Percentiles rank a stretch among this genome's conserved stretches.
Evolutionary conservation across 2,329 filamentous ascomycete species (phyloP).

Genomic region (Pestalotiopsis sp.): DNA sequence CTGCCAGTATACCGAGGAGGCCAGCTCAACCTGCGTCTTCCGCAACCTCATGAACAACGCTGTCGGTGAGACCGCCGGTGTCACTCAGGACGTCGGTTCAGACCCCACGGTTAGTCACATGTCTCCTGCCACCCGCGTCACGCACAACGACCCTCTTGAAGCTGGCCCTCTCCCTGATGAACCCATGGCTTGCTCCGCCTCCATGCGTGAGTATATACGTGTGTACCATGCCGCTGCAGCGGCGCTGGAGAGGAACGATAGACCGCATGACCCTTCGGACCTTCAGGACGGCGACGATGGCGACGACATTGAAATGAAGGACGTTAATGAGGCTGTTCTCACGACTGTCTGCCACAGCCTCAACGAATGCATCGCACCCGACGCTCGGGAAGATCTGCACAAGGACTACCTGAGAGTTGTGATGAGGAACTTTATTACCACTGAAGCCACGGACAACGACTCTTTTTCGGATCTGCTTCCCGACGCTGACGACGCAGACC

Average conservation of each 20-base stretch:
- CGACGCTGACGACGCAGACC: constrained; percentile 26
- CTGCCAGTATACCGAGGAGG: constrained; percentile 87
- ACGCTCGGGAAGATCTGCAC: too few relatives aligned
- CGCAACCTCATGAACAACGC: constrained; percentile 91
- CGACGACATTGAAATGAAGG: neutral
- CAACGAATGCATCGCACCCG: constrained; percentile 11
- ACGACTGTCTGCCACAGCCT: constrained; percentile 24
- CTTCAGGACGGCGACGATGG: too few relatives aligned
- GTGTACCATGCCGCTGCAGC: neutral
- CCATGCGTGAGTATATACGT: neutral
- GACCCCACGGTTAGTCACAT: constrained; percentile 93
- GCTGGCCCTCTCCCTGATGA: constrained; percentile 1
- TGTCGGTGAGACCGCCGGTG: constrained; percentile 92
- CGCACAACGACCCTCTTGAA: constrained; percentile 5
- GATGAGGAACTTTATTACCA: too few relatives aligned
- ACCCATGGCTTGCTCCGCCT: neutral
- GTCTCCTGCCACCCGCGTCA: constrained; percentile 22
- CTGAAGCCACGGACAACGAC: too few relatives aligned
- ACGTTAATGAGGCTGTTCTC: constrained; percentile 20
- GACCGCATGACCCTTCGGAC: neutral
- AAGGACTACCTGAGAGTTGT: too few relatives aligned
- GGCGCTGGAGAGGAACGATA: neutral
- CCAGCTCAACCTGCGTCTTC: constrained; percentile 89
- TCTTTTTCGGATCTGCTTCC: constrained; percentile 22
- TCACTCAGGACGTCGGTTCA: constrained; percentile 94